phyloP scores from a whole-genome alignment of 768 basidiomycete species.

The Imleria badia region DNA sequence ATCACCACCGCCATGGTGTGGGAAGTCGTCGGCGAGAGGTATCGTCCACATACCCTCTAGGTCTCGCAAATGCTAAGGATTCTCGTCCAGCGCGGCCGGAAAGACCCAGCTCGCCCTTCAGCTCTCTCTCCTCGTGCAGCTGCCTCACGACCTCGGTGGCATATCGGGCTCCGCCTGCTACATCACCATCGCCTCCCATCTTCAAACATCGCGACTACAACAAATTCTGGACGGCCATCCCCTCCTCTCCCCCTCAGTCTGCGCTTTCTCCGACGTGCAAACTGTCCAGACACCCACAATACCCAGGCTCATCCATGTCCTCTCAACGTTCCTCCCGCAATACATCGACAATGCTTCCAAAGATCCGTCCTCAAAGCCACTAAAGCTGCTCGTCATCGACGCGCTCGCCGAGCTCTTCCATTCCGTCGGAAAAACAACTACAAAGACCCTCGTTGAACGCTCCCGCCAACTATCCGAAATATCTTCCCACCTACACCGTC shows the following conservation, averaged over 20 bases:
- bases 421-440: slow-evolving; percentile 54
- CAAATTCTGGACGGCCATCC: slow-evolving; percentile 61
- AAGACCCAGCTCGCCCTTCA: slow-evolving; percentile 93
- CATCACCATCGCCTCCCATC: slow-evolving; percentile 67
- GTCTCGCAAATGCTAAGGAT: slow-evolving; percentile 4
- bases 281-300: slow-evolving; percentile 59
- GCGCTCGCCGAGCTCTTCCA: slow-evolving; percentile 86
- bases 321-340: slow-evolving; percentile 53
- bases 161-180: slow-evolving; percentile 71
- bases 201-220: slow-evolving; percentile 66
- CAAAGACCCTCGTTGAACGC: slow-evolving; percentile 66
- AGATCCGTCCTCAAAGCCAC: slow-evolving; percentile 45
- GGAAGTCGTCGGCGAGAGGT: slow-evolving; percentile 92
- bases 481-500: slow-evolving; percentile 64
- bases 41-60: slow-evolving; percentile 2
- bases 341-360: slow-evolving; percentile 42
- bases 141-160: slow-evolving; percentile 56
- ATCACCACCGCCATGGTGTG: slow-evolving; percentile 77
- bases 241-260: slow-evolving; percentile 41
- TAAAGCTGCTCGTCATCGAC: slow-evolving; percentile 84
- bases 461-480: slow-evolving; percentile 68
- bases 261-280: slow-evolving; percentile 57
- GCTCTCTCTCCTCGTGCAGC: slow-evolving; percentile 75
- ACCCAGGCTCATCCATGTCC: slow-evolving; percentile 51
- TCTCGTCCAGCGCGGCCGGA: slow-evolving; percentile 72